Base-by-base conservation (phyloP, 805 yeast species). In the Scheffersomyces lignosus region DNA sequence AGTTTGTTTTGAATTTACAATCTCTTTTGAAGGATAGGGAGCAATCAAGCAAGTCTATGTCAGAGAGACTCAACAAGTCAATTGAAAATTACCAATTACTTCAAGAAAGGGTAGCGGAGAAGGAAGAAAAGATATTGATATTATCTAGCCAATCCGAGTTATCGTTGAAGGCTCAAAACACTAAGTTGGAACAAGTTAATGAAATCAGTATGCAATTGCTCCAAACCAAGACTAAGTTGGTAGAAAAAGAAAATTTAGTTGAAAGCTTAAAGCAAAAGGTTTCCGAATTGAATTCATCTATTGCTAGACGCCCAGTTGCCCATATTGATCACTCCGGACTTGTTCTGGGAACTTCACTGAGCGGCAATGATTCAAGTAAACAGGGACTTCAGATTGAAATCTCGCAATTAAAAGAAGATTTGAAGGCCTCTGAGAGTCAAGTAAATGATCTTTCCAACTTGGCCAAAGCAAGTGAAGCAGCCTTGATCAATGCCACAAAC, bases 401-500 rank as follows among this genome's bases (percentile, higher is more conserved):
- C 15, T 72, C 71, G 23, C 66, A 66, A 38, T 64, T 82, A 6
- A 67, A 72, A 36, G 65, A 70, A 30, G 87, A 82, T 37, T 68
- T 83, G 37, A 74, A 70, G 15, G 63, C 75, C 12, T 77, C 87
- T 1, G 75, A 76, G 45, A 65, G 73, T n/a, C 79, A 74, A 48
- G 71, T 77, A 7, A 70, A 70, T n/a, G 81, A 83, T 46, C 76
- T 81, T 53, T 77, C 80, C 38, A 66, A 64, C n/a, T 71, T 87
- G 27, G 80, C 89, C 0, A 60, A 62, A 34, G 78, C 84, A 10
- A 78, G 87, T 3, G 95, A 87, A 51, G 77, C 75, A 35, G 79
- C 89, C 4, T 65, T 87, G 26, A 59, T 64, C 26, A 66, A 71
- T 31, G 64, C 86, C 41, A 79, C 77, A 18, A 62, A 64, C 15